Conservation (phyloP, 345 rosid genomes). For the Brassica rapa region DNA sequence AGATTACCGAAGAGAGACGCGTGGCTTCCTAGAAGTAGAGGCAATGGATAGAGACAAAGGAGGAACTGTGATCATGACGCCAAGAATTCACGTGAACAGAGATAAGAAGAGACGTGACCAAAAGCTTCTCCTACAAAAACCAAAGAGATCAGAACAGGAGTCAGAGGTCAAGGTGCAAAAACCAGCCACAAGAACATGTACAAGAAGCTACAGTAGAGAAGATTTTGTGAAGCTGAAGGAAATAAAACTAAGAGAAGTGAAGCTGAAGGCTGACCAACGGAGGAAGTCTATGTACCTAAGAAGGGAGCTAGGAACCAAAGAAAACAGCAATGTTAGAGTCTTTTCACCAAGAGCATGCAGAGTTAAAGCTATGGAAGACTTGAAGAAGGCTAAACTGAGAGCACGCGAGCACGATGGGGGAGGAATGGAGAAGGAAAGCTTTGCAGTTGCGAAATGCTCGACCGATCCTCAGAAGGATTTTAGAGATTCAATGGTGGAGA, state of each 20-base stretch:
- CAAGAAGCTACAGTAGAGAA: conserved; percentile 40
- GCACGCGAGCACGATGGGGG: conserved; percentile 42
- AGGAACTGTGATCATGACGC: conserved; percentile 56
- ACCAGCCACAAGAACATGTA: conserved; percentile 35
- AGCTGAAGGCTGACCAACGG: conserved; percentile 52
- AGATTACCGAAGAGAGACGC: conserved; percentile 39
- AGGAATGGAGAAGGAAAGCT: conserved; percentile 52
- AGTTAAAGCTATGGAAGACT: conserved; percentile 61
- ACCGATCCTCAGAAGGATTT: conserved; percentile 76
- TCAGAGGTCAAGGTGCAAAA: conserved; percentile 27
- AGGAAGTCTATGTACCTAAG: conserved; percentile 68
- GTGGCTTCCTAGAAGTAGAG: conserved; percentile 35
- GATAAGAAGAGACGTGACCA: conserved; percentile 45
- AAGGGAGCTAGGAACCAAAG: conserved; percentile 59
- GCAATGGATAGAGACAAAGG: conserved; percentile 34
- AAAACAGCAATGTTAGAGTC: conserved; percentile 50
- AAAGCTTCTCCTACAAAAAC: conserved; percentile 41
- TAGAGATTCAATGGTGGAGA: conserved; percentile 86
- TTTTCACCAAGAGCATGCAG: conserved; percentile 69
- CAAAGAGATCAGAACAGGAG: conserved; percentile 33
- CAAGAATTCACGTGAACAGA: conserved; percentile 46
- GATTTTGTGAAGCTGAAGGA: conserved; percentile 43
- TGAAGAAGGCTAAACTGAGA: conserved; percentile 61
- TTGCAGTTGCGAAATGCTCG: conserved; percentile 75
- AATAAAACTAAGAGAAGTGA: conserved; percentile 51